phyloP scores from a whole-genome alignment of 345 rosid genomes.

The Brassica carinata region DNA sequence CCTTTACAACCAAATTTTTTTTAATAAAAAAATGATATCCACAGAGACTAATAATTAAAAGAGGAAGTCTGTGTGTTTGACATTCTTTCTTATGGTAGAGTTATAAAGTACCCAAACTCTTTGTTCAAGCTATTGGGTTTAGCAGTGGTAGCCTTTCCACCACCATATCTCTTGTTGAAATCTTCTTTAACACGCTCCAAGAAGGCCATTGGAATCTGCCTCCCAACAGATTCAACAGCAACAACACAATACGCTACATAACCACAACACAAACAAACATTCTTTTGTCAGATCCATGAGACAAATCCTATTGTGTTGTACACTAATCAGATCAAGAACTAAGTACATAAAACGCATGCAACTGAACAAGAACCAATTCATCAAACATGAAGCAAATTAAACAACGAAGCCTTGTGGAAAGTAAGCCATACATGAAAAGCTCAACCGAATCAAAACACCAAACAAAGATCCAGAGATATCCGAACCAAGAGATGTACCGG shows the following conservation, averaged over 20 bases:
- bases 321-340: neutral
- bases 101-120: neutral
- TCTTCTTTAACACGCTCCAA: neutral
- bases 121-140: neutral
- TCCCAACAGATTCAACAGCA: neutral
- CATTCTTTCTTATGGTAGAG: neutral
- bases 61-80: neutral
- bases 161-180: constrained; percentile 1
- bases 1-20: neutral
- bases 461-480: neutral
- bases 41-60: neutral
- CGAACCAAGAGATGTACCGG: neutral
- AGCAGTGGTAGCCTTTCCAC: constrained; percentile 1
- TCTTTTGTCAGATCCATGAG: neutral
- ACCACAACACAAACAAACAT: neutral
- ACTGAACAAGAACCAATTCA: neutral
- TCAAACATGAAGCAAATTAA: neutral
- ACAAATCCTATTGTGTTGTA: neutral
- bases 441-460: neutral
- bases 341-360: neutral
- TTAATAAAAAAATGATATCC: no score
- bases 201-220: neutral
- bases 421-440: neutral
- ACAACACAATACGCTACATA: neutral
- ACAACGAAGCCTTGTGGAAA: neutral